These are phyloP conservation scores for Alternaria gansuensis DNA, from an alignment of 2,329 filamentous ascomycete species.

Conservation along the genomic window DNA sequence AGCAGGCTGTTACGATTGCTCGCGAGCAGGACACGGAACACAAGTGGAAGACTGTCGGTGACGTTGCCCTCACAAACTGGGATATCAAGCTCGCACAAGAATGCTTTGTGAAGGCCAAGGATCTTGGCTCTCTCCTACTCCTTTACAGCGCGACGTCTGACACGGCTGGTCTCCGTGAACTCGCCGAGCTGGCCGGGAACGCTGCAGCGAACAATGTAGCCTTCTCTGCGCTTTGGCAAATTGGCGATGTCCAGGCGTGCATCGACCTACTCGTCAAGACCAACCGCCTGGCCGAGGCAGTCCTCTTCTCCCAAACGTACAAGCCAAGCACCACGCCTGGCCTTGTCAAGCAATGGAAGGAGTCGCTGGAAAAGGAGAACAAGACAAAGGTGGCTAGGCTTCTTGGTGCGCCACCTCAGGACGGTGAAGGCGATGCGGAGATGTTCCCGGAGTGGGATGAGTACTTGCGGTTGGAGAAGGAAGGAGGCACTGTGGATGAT, in stretches of 20 bases:
- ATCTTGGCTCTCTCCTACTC: conserved; percentile 86
- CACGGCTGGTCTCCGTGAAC: conserved; percentile 72
- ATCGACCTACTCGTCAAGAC: conserved; percentile 82
- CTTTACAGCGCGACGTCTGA: conserved; percentile 88
- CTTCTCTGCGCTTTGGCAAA: conserved; percentile 88
- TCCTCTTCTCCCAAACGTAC: conserved; percentile 93
- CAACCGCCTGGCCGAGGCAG: conserved; percentile 82
- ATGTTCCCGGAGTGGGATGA: conserved; percentile 97
- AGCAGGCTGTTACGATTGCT: conserved; percentile 86
- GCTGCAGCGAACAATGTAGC: conserved; percentile 89
- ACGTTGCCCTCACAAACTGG: conserved; percentile 87
- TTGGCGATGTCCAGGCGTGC: conserved; percentile 83
- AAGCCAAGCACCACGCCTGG: conserved; percentile 78
- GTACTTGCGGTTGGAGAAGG: conserved; percentile 81
- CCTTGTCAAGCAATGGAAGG: conserved; percentile 82
- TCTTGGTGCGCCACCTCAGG: conserved; percentile 77
- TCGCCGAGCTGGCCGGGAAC: conserved; percentile 78
- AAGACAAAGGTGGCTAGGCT: conserved; percentile 85
- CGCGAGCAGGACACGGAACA: conserved; percentile 86
- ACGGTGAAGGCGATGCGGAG: conserved; percentile 72
- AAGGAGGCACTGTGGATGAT: conserved; percentile 64
- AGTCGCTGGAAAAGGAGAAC: conserved; percentile 80
- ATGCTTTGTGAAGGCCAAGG: conserved; percentile 90
- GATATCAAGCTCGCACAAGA: conserved; percentile 87
- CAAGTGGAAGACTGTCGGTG: conserved; percentile 98